Percentiles rank a stretch among this genome's conserved stretches.
Conservation (phyloP, 2,329 filamentous ascomycete genomes). For the Fusarium longipes region DNA sequence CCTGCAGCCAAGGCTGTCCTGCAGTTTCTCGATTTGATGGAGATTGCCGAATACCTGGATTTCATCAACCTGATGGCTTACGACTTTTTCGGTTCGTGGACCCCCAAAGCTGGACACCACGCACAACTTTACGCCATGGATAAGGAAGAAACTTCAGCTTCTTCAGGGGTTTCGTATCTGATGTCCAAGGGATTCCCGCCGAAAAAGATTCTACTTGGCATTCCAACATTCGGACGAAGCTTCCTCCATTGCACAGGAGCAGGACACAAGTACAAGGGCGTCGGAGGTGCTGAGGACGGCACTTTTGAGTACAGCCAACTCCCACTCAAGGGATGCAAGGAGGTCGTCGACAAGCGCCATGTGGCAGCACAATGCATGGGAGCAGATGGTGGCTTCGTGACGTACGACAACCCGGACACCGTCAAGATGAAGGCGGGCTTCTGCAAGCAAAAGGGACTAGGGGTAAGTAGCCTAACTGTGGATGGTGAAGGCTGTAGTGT, state of each 20-base stretch:
- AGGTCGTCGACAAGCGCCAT: conserved; percentile 73
- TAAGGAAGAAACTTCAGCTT: conserved; percentile 72
- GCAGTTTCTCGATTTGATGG: conserved; percentile 73
- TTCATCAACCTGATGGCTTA: conserved; percentile 84
- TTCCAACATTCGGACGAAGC: conserved; percentile 80
- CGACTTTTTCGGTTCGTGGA: conserved; percentile 81
- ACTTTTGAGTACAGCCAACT: conserved; percentile 80
- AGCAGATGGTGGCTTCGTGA: conserved; percentile 80
- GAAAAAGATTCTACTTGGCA: conserved; percentile 78
- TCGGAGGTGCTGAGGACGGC: conserved; percentile 69
- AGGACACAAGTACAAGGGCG: conserved; percentile 69
- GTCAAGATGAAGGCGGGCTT: conserved; percentile 80
- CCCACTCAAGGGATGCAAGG: conserved; percentile 69
- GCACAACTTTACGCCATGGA: conserved; percentile 75
- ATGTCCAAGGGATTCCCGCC: conserved; percentile 73
- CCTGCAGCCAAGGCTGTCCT: conserved; percentile 75
- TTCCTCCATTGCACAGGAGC: conserved; percentile 74
- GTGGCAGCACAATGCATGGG: conserved; percentile 79
- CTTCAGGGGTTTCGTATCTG: conserved; percentile 73
- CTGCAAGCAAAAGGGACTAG: conserved; percentile 76
- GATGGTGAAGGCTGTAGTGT: conserved; percentile 15
- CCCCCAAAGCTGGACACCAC: conserved; percentile 75
- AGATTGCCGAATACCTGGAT: conserved; percentile 74
- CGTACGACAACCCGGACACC: conserved; percentile 82
- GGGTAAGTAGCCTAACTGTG: conserved; percentile 57